Percentiles rank a stretch among this genome's conserved stretches.
phyloP scores from a whole-genome alignment of 129 eudicot species.

The Pseudognaphalium luteoalbum region DNA sequence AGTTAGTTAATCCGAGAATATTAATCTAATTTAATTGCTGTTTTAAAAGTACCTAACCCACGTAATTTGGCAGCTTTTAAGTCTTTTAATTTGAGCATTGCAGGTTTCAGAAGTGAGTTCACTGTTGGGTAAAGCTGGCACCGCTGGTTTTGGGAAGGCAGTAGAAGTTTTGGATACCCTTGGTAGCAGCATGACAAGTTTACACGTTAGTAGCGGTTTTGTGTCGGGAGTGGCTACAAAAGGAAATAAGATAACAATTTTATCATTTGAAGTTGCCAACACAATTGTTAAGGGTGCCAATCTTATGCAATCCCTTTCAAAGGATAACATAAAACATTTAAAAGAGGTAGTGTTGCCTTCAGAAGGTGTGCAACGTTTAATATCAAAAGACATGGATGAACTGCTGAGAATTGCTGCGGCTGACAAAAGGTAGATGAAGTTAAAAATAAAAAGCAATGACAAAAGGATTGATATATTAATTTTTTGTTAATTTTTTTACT shows the following conservation, averaged over 20 bases:
- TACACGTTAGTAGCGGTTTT: conserved; percentile 72
- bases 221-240: conserved; percentile 82
- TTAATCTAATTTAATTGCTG: too few species aligned
- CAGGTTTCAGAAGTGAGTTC: conserved; percentile 97
- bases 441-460: neutral
- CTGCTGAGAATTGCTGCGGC: conserved; percentile 87
- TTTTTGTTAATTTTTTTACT: neutral
- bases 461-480: neutral
- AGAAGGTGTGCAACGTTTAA: conserved; percentile 82
- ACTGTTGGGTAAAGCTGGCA: conserved; percentile 86
- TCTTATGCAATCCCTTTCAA: conserved; percentile 91
- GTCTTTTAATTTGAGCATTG: conserved; percentile 11
- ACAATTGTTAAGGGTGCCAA: conserved; percentile 92
- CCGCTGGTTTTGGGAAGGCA: conserved; percentile 90
- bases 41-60: too few species aligned
- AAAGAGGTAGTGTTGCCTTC: conserved; percentile 86
- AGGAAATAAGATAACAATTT: conserved; percentile 79
- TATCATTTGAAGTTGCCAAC: conserved; percentile 95
- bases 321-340: conserved; percentile 73
- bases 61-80: neutral
- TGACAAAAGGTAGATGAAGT: conserved; percentile 70
- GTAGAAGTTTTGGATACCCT: conserved; percentile 98
- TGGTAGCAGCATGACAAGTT: conserved; percentile 97
- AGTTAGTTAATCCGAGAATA: neutral
- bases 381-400: conserved; percentile 84